phyloP scores from a whole-genome alignment of 2,329 filamentous ascomycete species.

The Dothistroma pini region DNA sequence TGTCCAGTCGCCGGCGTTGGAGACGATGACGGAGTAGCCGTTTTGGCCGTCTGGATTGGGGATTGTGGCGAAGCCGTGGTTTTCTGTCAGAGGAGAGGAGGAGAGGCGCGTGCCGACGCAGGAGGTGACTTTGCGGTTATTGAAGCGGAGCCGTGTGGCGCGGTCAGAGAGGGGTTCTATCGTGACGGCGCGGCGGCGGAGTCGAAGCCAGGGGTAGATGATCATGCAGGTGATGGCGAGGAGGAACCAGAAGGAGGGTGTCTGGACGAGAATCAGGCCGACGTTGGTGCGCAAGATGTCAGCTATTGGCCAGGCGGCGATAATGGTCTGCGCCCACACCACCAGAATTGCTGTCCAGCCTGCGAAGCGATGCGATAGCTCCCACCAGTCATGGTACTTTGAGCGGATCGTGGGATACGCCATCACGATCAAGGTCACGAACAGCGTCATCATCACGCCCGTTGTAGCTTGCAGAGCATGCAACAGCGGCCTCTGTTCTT shows the following conservation, averaged over 20 bases:
- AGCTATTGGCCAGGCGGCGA: conserved; percentile 35
- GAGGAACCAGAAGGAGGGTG: conserved; percentile 65
- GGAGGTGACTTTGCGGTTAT: conserved; percentile 56
- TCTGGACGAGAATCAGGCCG: conserved; percentile 41
- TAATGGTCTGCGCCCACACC: conserved; percentile 61
- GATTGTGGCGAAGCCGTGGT: conserved; percentile 74
- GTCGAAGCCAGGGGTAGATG: conserved; percentile 67
- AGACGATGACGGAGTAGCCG: conserved; percentile 66
- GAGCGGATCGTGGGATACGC: conserved; percentile 63
- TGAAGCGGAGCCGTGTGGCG: conserved; percentile 67
- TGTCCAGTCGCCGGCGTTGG: conserved; percentile 75
- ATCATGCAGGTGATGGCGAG: conserved; percentile 61
- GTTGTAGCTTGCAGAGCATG: conserved; percentile 36
- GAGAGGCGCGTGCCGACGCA: conserved; percentile 28
- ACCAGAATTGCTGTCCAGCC: conserved; percentile 66
- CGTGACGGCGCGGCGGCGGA: conserved; percentile 64
- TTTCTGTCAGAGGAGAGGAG: conserved; percentile 51
- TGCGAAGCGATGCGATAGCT: conserved; percentile 66
- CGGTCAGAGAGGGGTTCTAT: conserved; percentile 67
- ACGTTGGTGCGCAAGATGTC: conserved; percentile 20
- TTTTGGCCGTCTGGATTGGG: conserved; percentile 51
- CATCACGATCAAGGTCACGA: conserved; percentile 57
- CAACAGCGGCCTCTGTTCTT: conserved; percentile 8
- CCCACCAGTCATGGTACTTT: conserved; percentile 65
- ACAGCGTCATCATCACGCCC: conserved; percentile 56